These are phyloP conservation scores for Durio zibethinus DNA, from an alignment of 345 rosid genomes.

Conservation along the genomic window DNA sequence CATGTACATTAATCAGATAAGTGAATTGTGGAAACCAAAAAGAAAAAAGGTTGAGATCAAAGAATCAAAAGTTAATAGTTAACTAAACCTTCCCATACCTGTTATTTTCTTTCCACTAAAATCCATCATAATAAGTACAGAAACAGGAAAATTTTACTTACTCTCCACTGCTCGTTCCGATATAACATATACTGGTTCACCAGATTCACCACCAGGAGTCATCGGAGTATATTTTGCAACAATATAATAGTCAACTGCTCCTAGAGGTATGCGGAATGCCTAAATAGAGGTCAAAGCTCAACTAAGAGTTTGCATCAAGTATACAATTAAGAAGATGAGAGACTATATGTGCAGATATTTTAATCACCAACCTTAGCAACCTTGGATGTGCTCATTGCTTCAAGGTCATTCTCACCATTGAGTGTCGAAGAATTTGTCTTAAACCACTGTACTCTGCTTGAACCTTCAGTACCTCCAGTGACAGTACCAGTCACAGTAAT, in stretches of 20 bases:
- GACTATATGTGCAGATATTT: background rate
- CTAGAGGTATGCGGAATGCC: conserved; percentile 94
- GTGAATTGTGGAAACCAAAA: background rate
- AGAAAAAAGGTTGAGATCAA: background rate
- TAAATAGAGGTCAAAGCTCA: conserved; percentile 33
- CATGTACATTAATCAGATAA: conserved; percentile 7
- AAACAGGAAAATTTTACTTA: conserved; percentile 38
- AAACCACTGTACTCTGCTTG: conserved; percentile 97
- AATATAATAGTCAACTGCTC: conserved; percentile 81
- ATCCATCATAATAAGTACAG: background rate
- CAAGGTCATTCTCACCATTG: conserved; percentile 63
- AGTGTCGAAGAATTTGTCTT: conserved; percentile 54
- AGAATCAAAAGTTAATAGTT: background rate
- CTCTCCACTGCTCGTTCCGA: conserved; percentile 76
- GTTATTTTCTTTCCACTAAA: background rate
- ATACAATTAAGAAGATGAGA: background rate
- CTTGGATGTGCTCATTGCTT: conserved; percentile 79
- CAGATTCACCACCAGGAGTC: conserved; percentile 79
- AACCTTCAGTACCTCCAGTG: conserved; percentile 90
- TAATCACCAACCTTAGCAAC: conserved; percentile 65
- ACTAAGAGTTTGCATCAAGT: conserved; percentile 20
- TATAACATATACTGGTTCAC: conserved; percentile 73
- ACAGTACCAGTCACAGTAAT: conserved; percentile 74
- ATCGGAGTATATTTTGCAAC: conserved; percentile 89
- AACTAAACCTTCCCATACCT: background rate